Conservation (phyloP, 1,284 basidiomycete genomes). For the Puccinia coronata region DNA sequence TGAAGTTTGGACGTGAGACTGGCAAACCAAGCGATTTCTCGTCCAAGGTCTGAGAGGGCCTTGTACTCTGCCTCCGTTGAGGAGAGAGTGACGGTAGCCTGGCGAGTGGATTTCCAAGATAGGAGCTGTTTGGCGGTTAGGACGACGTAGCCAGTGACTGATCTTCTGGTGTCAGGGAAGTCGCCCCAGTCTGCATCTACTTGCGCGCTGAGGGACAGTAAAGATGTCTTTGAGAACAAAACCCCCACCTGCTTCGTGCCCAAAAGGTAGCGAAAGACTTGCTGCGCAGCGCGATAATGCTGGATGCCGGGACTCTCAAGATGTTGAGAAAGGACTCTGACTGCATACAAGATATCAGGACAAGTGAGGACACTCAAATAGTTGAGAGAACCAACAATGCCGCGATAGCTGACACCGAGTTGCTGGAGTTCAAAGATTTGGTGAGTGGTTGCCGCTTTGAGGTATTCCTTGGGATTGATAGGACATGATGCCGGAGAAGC, state of each 20-base stretch:
- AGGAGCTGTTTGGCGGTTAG: not conserved
- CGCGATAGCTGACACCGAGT: not conserved
- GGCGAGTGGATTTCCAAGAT: not conserved
- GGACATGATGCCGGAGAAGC: not conserved
- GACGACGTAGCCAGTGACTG: not conserved
- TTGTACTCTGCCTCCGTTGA: not conserved
- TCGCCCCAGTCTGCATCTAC: constrained; percentile 1
- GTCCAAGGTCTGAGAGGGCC: not conserved
- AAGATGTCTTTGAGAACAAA: not conserved
- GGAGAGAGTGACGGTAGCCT: not conserved
- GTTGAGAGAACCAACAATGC: not conserved
- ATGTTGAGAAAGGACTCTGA: not conserved
- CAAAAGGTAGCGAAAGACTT: not conserved
- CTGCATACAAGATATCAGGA: not conserved
- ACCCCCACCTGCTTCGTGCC: not conserved
- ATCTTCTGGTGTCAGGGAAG: not conserved
- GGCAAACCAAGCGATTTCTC: not conserved
- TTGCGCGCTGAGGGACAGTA: not conserved
- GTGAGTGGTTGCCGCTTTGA: no score
- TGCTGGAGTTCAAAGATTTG: no score
- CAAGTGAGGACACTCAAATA: not conserved
- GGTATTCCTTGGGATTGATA: not conserved
- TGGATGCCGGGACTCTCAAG: not conserved
- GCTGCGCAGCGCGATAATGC: not conserved
- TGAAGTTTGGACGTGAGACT: not conserved